Evolutionary conservation across 1,284 basidiomycete species (phyloP).

Genomic region (Mycosarcoma mackinlayi): DNA sequence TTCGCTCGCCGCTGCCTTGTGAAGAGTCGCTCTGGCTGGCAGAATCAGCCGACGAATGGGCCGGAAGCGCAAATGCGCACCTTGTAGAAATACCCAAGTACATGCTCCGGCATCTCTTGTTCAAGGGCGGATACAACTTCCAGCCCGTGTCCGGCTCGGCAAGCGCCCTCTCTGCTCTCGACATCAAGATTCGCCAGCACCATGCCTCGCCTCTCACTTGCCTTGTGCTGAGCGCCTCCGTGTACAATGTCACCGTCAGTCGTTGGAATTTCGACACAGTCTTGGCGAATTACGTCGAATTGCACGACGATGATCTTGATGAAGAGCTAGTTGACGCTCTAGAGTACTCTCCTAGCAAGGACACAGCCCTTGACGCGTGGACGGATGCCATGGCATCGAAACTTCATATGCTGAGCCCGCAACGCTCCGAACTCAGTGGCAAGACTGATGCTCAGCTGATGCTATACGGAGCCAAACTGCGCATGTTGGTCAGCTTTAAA

Average conservation of each 20-base stretch:
- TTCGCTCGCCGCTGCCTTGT: slow-evolving; percentile 2
- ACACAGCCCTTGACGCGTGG: background rate
- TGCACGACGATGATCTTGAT: background rate
- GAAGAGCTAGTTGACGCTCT: background rate
- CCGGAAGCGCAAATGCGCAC: too few relatives aligned
- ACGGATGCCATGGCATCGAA: background rate
- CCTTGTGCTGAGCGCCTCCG: background rate
- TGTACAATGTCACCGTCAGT: background rate
- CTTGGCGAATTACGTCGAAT: background rate
- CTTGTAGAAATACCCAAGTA: too few relatives aligned
- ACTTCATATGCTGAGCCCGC: background rate
- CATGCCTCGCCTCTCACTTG: slow-evolving; percentile 2
- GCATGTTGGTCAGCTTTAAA: slow-evolving; percentile 10
- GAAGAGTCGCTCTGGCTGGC: slow-evolving; percentile 1
- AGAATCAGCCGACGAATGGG: slow-evolving; percentile 1
- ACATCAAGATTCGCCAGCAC: background rate
- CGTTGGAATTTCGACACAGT: slow-evolving; percentile 6
- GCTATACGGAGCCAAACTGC: slow-evolving; percentile 2
- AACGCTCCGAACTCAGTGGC: background rate
- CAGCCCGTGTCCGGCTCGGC: background rate
- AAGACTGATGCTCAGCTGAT: slow-evolving; percentile 3
- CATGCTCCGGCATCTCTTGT: background rate
- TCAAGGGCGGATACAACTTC: background rate
- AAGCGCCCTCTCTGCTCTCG: background rate
- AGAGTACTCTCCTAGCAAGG: background rate